phyloP scores from a whole-genome alignment of 345 rosid genomes.

The Carallia brachiata region DNA sequence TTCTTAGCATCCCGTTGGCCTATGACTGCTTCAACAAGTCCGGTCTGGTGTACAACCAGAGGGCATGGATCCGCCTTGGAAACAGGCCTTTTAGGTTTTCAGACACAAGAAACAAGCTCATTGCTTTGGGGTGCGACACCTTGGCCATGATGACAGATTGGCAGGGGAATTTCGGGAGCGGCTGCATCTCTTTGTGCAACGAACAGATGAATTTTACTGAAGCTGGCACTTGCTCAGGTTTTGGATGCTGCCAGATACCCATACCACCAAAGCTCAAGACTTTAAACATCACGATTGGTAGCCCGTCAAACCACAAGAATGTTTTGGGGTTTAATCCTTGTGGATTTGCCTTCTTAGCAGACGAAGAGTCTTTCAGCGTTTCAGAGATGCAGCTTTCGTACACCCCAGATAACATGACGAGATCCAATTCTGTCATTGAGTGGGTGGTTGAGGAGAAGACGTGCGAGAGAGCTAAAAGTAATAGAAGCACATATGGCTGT shows the following conservation, averaged over 20 bases:
- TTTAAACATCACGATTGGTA: background rate
- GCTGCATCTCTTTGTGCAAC: conserved; percentile 16
- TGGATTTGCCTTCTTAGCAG: conserved; percentile 16
- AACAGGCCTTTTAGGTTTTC: conserved; percentile 12
- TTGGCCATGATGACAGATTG: background rate
- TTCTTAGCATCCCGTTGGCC: background rate
- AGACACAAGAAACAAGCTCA: conserved; percentile 20
- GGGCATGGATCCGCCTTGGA: rapidly evolving
- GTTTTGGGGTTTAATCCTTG: conserved; percentile 14
- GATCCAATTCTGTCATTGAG: conserved; percentile 8
- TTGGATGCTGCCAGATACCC: conserved; percentile 30
- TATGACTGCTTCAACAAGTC: conserved; percentile 4
- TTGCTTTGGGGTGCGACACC: conserved; percentile 29
- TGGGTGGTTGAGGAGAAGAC: conserved; percentile 11
- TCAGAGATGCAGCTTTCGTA: background rate
- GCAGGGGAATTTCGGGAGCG: background rate
- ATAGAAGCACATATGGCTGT: conserved; percentile 4
- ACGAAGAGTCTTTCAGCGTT: background rate
- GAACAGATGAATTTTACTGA: background rate
- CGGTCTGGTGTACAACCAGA: rapidly evolving
- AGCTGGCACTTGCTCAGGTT: conserved; percentile 16
- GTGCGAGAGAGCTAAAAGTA: background rate
- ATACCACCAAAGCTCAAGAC: conserved; percentile 14
- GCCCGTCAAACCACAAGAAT: background rate
- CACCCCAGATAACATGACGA: background rate